Evolutionary conservation across 441 rosid species (phyloP), one percentile per base, ranked within the genome.

Genomic region (Populus tomentosa): DNA sequence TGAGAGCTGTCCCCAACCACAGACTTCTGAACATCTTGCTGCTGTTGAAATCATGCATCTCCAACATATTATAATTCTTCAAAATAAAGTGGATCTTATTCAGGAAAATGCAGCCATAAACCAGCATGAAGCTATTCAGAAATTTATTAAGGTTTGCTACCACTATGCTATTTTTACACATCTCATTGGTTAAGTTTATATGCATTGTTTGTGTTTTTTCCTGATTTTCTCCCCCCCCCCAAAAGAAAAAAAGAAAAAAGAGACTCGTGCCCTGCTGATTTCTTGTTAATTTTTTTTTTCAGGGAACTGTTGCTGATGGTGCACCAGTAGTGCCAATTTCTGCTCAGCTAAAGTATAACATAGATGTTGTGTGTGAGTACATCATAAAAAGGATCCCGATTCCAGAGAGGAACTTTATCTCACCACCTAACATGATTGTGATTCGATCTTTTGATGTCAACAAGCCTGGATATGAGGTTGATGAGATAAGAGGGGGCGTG

Each of bases 21-120:
- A 93, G 85, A 95, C 98, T n/a, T 91, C 98, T 77, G 98, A 95
- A 83, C 98, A 93, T 74, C 91, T 95, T 77, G 98, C 98, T 74
- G 98, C 98, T 75, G 96, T 95, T 74, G 98, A 93, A 81, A 93
- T 95, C 74, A 95, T 93, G 98, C 94, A 89, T 61, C 97, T 93
- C 38, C 88, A 95, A 77, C 95, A 95, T 82, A 95, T 95, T 77
- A 93, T 93, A 24, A 93, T 95, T 80, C 94, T 95, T 69, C 98
- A 93, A 79, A 93, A 95, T 77, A 93, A 95, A 81, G 92, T 95
- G 80, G 98, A 94, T 90, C 91, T 94, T 32, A 90, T 94, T 75
- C 98, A 94, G 86, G 98, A 95, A 82, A 95, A 93, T 75, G 94
- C 91, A 23, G 98, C 98, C 42, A 83, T 89, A 76, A 92, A 95